phyloP scores from a whole-genome alignment of 202 grass and related monocot species.

The Setaria italica region DNA sequence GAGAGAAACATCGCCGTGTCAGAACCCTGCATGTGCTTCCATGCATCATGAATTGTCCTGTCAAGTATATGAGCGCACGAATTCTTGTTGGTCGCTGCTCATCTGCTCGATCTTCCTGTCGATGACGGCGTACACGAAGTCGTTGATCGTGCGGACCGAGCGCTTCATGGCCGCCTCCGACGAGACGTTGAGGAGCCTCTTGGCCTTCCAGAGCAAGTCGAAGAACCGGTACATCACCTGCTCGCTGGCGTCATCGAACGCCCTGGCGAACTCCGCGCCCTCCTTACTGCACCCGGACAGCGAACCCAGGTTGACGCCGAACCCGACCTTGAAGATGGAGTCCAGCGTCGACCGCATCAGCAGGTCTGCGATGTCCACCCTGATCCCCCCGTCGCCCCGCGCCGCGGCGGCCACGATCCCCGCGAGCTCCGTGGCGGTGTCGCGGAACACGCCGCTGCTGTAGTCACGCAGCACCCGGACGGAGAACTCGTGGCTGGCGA shows the following conservation, averaged over 20 bases:
- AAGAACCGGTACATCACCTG: conserved; percentile 52
- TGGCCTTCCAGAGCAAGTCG: conserved; percentile 60
- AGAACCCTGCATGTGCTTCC: no score
- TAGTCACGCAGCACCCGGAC: conserved; percentile 58
- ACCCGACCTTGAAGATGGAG: conserved; percentile 72
- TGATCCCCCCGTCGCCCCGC: not conserved
- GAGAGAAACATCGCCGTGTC: not conserved
- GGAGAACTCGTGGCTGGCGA: conserved; percentile 72
- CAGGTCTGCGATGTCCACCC: conserved; percentile 55
- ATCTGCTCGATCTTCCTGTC: conserved; percentile 55
- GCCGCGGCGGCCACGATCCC: conserved; percentile 25
- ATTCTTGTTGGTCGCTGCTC: conserved; percentile 38
- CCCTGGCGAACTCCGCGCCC: conserved; percentile 59
- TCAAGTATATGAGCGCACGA: conserved; percentile 25
- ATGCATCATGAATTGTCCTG: no score
- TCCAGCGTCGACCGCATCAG: conserved; percentile 73
- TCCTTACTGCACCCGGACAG: conserved; percentile 48
- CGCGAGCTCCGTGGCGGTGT: conserved; percentile 47
- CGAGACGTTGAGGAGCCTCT: conserved; percentile 54
- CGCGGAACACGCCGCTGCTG: conserved; percentile 64
- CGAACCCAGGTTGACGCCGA: conserved; percentile 55
- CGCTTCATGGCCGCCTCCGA: conserved; percentile 61
- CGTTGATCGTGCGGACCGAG: conserved; percentile 53
- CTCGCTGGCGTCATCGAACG: conserved; percentile 69
- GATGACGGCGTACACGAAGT: conserved; percentile 59